Conservation (phyloP, 495 filamentous ascomycete species). For the Mycothermus thermophilus region DNA sequence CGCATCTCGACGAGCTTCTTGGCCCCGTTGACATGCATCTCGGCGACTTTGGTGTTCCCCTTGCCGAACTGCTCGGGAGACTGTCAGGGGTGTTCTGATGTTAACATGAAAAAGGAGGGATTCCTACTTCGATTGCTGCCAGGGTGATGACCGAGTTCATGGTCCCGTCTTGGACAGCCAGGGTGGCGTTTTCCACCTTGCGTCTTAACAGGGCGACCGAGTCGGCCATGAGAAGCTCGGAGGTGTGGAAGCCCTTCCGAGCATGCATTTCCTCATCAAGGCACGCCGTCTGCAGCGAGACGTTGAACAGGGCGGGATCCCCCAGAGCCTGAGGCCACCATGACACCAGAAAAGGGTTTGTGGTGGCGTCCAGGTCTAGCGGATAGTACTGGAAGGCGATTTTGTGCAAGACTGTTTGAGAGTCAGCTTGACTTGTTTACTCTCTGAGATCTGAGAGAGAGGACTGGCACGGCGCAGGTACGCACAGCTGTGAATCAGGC, state of each 20-base stretch:
- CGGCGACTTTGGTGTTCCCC: slow-evolving; percentile 28
- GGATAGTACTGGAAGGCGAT: slow-evolving; percentile 44
- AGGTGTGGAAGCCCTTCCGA: slow-evolving; percentile 32
- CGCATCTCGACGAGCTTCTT: slow-evolving; percentile 32
- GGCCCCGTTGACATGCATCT: slow-evolving; percentile 39
- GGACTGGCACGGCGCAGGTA: slow-evolving; percentile 1
- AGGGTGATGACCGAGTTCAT: slow-evolving; percentile 41
- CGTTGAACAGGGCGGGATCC: slow-evolving; percentile 39
- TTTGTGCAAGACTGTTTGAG: slow-evolving; percentile 38
- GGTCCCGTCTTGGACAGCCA: slow-evolving; percentile 39
- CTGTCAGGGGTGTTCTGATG: neutral
- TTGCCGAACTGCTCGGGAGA: slow-evolving; percentile 31
- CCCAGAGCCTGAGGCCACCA: slow-evolving; percentile 41
- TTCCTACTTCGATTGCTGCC: slow-evolving; percentile 37
- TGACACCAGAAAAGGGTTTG: slow-evolving; percentile 39
- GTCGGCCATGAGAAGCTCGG: slow-evolving; percentile 39
- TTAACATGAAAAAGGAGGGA: neutral
- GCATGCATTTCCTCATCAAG: slow-evolving; percentile 37
- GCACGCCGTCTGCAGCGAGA: slow-evolving; percentile 40
- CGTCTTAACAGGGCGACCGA: slow-evolving; percentile 33
- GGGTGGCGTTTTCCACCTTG: slow-evolving; percentile 27
- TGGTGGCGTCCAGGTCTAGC: slow-evolving; percentile 31
- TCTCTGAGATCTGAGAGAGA: neutral
- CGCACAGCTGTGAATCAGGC: slow-evolving; percentile 37
- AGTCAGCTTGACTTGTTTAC: slow-evolving; percentile 10